Conservation (phyloP, 257 asterid genomes). For the Nicotiana attenuata region DNA sequence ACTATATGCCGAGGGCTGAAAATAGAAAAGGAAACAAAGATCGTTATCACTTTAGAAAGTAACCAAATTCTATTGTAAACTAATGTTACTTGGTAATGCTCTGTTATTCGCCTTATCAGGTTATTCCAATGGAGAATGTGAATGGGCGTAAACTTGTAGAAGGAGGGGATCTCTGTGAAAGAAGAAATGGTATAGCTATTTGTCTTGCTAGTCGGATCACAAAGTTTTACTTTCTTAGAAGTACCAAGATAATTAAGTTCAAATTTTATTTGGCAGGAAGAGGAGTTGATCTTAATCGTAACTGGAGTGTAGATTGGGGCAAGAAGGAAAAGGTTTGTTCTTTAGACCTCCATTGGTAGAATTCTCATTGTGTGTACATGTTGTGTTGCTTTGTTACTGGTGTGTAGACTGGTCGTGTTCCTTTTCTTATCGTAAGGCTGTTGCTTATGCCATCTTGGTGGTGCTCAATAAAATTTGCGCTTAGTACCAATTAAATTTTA, state of each 20-base stretch:
- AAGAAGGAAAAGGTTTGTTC: conserved; percentile 83
- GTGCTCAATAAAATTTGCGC: neutral
- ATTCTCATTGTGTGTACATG: neutral
- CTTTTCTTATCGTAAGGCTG: neutral
- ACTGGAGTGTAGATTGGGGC: conserved; percentile 99
- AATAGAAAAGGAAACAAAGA: neutral
- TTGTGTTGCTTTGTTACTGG: neutral
- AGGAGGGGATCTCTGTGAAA: conserved; percentile 93
- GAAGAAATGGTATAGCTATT: conserved; percentile 71
- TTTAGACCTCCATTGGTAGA: neutral
- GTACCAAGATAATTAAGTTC: conserved; percentile 10
- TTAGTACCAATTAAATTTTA: neutral
- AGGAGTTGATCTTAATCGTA: conserved; percentile 95
- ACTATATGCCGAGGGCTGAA: neutral
- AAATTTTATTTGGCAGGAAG: conserved; percentile 51
- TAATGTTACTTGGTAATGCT: conserved; percentile 9
- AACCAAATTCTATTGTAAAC: neutral
- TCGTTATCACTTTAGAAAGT: neutral
- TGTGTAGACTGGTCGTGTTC: neutral
- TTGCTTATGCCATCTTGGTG: neutral
- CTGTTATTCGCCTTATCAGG: conserved; percentile 33
- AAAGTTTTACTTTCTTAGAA: neutral
- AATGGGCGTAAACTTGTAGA: conserved; percentile 96
- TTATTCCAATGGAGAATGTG: conserved; percentile 84
- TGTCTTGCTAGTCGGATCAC: conserved; percentile 4